Conservation (phyloP, 805 yeast genomes). For the Candida piceae region DNA sequence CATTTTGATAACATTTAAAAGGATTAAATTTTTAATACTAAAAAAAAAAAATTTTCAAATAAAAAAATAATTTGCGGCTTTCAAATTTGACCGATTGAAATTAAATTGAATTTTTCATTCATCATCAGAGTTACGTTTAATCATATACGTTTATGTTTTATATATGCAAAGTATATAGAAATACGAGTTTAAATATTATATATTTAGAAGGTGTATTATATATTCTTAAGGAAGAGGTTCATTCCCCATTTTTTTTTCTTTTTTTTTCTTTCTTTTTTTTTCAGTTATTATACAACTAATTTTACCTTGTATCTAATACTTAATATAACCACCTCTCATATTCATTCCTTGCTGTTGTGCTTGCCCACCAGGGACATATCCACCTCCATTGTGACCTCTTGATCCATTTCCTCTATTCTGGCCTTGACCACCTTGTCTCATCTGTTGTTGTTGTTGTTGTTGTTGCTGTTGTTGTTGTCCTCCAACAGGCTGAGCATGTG, state of each 20-base stretch:
- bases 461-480: conserved; percentile 14
- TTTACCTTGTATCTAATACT: neutral
- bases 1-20: no score
- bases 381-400: neutral
- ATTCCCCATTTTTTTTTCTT: neutral
- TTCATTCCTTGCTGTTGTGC: neutral
- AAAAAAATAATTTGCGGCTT: no score
- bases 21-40: no score
- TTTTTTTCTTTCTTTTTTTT: neutral
- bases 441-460: conserved; percentile 8
- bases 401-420: conserved; percentile 2
- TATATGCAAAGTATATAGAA: neutral
- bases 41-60: no score
- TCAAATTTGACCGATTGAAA: no score
- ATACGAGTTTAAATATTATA: no score
- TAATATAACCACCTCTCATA: neutral
- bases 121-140: no score
- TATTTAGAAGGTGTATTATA: no score
- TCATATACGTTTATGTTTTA: no score
- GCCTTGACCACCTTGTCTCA: neutral
- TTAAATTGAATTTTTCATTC: neutral
- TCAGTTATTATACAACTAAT: no score
- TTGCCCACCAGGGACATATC: neutral
- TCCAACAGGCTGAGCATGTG: conserved; percentile 4
- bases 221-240: neutral